These are phyloP conservation scores for Isochrysis galbana DNA, from an alignment of 78 protist genomes.

Conservation along the genomic window DNA sequence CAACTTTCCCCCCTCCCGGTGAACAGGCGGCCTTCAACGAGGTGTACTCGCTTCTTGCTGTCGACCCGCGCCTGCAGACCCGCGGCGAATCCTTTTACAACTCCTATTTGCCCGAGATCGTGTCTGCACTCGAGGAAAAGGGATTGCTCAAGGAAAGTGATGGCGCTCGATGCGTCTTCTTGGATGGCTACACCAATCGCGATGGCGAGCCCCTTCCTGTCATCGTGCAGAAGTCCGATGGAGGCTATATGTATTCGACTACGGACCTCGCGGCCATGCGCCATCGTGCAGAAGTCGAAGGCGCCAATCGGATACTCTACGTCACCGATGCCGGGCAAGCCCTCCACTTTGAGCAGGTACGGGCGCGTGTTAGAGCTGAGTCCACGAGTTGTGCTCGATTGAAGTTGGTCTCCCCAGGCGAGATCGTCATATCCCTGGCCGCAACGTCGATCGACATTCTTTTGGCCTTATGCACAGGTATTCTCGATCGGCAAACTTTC, in stretches of 20 bases:
- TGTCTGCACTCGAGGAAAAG: constrained; percentile 42
- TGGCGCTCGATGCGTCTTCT: constrained; percentile 38
- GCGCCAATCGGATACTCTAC: constrained; percentile 74
- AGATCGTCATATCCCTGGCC: too few relatives aligned
- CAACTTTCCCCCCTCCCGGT: background rate
- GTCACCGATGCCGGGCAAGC: constrained; percentile 88
- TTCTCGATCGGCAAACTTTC: too few relatives aligned
- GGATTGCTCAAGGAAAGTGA: background rate
- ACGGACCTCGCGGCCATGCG: constrained; percentile 86
- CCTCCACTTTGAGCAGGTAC: constrained; percentile 77
- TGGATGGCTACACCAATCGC: constrained; percentile 12
- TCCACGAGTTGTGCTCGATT: too few relatives aligned
- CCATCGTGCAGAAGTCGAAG: constrained; percentile 62
- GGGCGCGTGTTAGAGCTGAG: too few relatives aligned
- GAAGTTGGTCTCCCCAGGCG: too few relatives aligned
- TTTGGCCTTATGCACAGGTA: too few relatives aligned
- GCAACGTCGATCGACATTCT: too few relatives aligned
- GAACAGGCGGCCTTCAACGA: background rate
- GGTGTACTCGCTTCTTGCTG: constrained; percentile 64
- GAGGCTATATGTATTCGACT: constrained; percentile 88
- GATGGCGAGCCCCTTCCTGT: constrained; percentile 54
- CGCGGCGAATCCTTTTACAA: constrained; percentile 90
- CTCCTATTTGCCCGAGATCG: constrained; percentile 52
- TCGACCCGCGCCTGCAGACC: constrained; percentile 58
- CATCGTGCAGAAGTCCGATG: constrained; percentile 84